These are phyloP conservation scores for Erodium texanum DNA, from an alignment of 441 rosid genomes.

Conservation along the genomic window DNA sequence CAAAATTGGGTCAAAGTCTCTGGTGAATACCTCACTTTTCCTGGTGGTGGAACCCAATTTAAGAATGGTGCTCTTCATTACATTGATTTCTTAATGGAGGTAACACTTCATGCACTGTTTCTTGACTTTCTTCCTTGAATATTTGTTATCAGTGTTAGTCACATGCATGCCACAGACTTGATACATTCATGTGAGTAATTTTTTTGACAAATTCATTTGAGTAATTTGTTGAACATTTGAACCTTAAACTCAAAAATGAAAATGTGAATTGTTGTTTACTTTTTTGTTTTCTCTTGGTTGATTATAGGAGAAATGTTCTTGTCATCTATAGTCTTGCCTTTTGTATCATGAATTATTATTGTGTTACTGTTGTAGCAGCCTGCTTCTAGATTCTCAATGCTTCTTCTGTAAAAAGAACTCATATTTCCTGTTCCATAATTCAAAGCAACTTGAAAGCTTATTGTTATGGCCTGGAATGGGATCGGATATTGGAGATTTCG, in stretches of 20 bases:
- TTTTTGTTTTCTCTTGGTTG: background rate
- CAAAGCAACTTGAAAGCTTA: no score
- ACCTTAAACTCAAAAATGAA: slow-evolving; percentile 8
- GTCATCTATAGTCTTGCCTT: background rate
- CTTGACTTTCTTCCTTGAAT: background rate
- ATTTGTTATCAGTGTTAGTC: background rate
- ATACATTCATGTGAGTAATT: background rate
- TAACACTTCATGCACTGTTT: slow-evolving; percentile 21
- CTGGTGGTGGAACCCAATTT: slow-evolving; percentile 99
- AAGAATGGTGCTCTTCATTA: slow-evolving; percentile 94
- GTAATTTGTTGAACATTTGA: no score
- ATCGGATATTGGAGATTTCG: no score
- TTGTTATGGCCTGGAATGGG: no score
- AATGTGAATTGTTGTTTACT: no score
- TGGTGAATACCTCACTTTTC: slow-evolving; percentile 87
- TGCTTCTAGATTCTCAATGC: background rate
- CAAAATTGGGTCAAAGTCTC: slow-evolving; percentile 93
- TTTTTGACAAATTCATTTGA: no score
- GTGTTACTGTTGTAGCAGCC: background rate
- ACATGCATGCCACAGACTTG: background rate
- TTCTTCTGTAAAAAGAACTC: no score
- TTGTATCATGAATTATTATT: background rate
- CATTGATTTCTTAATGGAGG: slow-evolving; percentile 88
- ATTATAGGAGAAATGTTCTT: background rate
- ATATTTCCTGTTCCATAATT: no score